phyloP scores from a whole-genome alignment of 371 early-diverging fungal species.

The Mortierella sp. region DNA sequence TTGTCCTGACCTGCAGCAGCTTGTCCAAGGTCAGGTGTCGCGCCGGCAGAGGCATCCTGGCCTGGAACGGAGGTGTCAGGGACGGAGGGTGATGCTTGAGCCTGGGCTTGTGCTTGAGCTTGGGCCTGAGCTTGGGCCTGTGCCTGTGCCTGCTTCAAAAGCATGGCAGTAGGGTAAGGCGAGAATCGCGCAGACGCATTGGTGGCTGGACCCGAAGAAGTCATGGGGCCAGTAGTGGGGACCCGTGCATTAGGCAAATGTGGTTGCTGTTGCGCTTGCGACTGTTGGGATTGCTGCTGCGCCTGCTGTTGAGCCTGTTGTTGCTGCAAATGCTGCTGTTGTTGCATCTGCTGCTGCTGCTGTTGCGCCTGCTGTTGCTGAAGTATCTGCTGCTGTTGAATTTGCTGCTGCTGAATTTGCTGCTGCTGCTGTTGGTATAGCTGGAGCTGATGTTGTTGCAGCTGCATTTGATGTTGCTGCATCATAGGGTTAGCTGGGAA shows the following conservation, averaged over 20 bases:
- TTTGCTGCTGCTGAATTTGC: slow-evolving; percentile 24
- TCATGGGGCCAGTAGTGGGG: slow-evolving; percentile 24
- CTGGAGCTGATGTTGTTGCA: slow-evolving; percentile 26
- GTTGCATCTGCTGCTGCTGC: slow-evolving; percentile 21
- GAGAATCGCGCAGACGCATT: slow-evolving; percentile 41
- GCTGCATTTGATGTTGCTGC: slow-evolving; percentile 34
- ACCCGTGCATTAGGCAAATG: slow-evolving; percentile 9
- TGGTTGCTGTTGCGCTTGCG: slow-evolving; percentile 25
- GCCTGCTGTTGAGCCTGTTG: slow-evolving; percentile 24
- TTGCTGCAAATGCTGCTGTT: slow-evolving; percentile 19
- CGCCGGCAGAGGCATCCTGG: neutral
- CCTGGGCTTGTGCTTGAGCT: slow-evolving; percentile 23
- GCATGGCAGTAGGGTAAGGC: slow-evolving; percentile 48
- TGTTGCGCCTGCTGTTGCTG: slow-evolving; percentile 26
- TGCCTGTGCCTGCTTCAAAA: slow-evolving; percentile 46
- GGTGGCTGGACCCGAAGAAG: slow-evolving; percentile 22
- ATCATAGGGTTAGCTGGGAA: slow-evolving; percentile 33
- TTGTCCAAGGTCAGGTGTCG: neutral
- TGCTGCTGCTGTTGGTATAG: slow-evolving; percentile 29
- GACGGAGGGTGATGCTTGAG: slow-evolving; percentile 14
- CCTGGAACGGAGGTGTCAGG: neutral
- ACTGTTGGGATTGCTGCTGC: slow-evolving; percentile 17
- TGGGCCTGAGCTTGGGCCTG: slow-evolving; percentile 45
- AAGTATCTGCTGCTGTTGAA: slow-evolving; percentile 25
- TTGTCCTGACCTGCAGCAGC: neutral